These are phyloP conservation scores for Gryganskiella cystojenkinii DNA, from an alignment of 192 early-diverging fungal genomes.

Conservation along the genomic window DNA sequence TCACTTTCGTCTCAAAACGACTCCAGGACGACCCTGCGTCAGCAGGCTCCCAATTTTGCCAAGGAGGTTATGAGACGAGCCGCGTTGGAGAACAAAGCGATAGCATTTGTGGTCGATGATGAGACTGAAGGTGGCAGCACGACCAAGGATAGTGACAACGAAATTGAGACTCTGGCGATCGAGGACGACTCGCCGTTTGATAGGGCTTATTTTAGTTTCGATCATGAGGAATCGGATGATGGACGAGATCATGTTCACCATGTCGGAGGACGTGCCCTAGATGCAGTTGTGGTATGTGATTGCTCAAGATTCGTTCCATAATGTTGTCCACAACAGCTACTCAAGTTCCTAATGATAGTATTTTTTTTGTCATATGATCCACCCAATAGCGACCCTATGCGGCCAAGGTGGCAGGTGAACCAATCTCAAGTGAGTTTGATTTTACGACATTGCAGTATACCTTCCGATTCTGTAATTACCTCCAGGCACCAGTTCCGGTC, in stretches of 20 bases:
- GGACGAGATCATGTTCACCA: constrained; percentile 37
- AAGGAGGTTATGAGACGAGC: constrained; percentile 42
- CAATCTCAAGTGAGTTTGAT: constrained; percentile 68
- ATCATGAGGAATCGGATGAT: constrained; percentile 32
- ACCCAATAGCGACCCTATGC: constrained; percentile 79
- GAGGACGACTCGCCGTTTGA: constrained; percentile 43
- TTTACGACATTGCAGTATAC: constrained; percentile 69
- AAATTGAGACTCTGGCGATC: constrained; percentile 3
- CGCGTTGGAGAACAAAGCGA: constrained; percentile 3
- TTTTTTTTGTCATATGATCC: no score
- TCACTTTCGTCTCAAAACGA: neutral
- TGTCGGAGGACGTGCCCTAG: constrained; percentile 46
- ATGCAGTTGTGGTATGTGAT: constrained; percentile 59
- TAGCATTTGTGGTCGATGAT: constrained; percentile 6
- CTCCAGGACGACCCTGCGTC: constrained; percentile 19
- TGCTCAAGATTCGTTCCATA: neutral
- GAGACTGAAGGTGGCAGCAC: neutral
- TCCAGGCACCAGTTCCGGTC: constrained; percentile 37
- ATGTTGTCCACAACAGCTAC: no score
- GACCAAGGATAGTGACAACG: neutral
- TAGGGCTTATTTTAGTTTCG: constrained; percentile 38
- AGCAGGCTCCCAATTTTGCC: constrained; percentile 46
- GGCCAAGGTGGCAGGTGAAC: constrained; percentile 77
- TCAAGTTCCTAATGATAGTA: no score
- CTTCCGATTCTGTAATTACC: constrained; percentile 64